A percentile compares a stretch with the other conserved stretches of the same genome.
phyloP scores from a whole-genome alignment of 2,329 filamentous ascomycete genomes.

The Fusarium mangiferae region DNA sequence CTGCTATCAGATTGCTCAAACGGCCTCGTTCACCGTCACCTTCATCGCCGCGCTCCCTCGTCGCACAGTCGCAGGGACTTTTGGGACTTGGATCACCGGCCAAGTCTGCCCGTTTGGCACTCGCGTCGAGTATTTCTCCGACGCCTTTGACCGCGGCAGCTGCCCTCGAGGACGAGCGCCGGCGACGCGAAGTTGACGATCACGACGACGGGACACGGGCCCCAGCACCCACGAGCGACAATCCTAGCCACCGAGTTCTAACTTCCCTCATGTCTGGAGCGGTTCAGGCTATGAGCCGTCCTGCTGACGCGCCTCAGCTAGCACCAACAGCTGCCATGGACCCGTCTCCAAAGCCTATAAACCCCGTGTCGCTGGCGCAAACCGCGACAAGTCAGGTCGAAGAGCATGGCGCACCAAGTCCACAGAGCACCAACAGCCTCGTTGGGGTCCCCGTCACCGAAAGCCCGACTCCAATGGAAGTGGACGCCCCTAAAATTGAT shows the following conservation, averaged over 20 bases:
- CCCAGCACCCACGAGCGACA: slow-evolving; percentile 60
- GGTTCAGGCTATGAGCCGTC: slow-evolving; percentile 64
- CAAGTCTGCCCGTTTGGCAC: slow-evolving; percentile 63
- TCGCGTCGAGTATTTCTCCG: slow-evolving; percentile 56
- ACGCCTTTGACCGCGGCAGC: slow-evolving; percentile 63
- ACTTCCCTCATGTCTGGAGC: slow-evolving; percentile 65
- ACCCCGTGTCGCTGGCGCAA: slow-evolving; percentile 48
- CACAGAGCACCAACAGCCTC: slow-evolving; percentile 58
- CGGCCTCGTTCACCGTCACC: slow-evolving; percentile 61
- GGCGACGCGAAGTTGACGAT: slow-evolving; percentile 54
- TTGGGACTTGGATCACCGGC: slow-evolving; percentile 60
- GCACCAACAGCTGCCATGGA: slow-evolving; percentile 58
- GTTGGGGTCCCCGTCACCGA: slow-evolving; percentile 57
- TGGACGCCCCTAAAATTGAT: slow-evolving; percentile 53
- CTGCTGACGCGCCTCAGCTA: slow-evolving; percentile 61
- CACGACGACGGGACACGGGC: slow-evolving; percentile 54
- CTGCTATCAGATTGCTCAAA: slow-evolving; percentile 52
- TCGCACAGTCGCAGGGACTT: slow-evolving; percentile 44
- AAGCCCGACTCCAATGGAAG: slow-evolving; percentile 65
- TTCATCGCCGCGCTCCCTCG: slow-evolving; percentile 49
- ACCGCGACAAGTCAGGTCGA: slow-evolving; percentile 50
- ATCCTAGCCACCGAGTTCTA: slow-evolving; percentile 64
- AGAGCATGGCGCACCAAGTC: slow-evolving; percentile 54
- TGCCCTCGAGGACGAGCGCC: slow-evolving; percentile 64
- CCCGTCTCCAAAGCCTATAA: slow-evolving; percentile 51